Conservation (phyloP, 73 alveolate species). For the Blepharisma japonicum region DNA sequence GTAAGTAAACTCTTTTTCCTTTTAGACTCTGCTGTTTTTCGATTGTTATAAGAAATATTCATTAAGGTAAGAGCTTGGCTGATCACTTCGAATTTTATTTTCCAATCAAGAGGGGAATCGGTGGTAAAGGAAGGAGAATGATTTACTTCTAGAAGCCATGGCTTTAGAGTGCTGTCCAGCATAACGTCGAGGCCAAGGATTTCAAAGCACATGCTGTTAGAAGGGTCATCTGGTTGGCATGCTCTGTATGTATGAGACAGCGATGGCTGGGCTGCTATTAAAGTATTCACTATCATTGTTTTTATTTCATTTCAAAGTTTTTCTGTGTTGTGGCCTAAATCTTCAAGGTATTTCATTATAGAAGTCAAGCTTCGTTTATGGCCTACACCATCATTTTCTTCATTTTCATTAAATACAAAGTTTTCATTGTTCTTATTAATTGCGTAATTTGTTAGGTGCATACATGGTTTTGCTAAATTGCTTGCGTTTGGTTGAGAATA, state of each 20-base stretch:
- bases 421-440: conserved; percentile 51
- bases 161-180: conserved; percentile 56
- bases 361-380: conserved; percentile 53
- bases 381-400: conserved; percentile 51
- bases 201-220: conserved; percentile 63
- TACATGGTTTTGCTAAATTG: conserved; percentile 42
- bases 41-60: conserved; percentile 54
- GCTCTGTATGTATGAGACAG: conserved; percentile 58
- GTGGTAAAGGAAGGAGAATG: conserved; percentile 72
- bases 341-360: conserved; percentile 28
- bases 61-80: conserved; percentile 53
- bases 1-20: conserved; percentile 34
- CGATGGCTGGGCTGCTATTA: conserved; percentile 50
- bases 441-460: conserved; percentile 67
- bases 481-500: conserved; percentile 46
- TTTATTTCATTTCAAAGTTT: conserved; percentile 53
- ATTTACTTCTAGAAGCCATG: conserved; percentile 70
- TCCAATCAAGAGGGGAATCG: conserved; percentile 69
- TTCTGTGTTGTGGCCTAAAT: conserved; percentile 47
- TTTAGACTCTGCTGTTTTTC: conserved; percentile 43
- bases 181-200: conserved; percentile 67
- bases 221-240: conserved; percentile 61
- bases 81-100: conserved; percentile 56
- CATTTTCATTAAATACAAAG: conserved; percentile 50
- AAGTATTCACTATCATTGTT: conserved; percentile 56